Base-by-base conservation (phyloP, 2,329 filamentous ascomycete species). In the Penicillium sp. region DNA sequence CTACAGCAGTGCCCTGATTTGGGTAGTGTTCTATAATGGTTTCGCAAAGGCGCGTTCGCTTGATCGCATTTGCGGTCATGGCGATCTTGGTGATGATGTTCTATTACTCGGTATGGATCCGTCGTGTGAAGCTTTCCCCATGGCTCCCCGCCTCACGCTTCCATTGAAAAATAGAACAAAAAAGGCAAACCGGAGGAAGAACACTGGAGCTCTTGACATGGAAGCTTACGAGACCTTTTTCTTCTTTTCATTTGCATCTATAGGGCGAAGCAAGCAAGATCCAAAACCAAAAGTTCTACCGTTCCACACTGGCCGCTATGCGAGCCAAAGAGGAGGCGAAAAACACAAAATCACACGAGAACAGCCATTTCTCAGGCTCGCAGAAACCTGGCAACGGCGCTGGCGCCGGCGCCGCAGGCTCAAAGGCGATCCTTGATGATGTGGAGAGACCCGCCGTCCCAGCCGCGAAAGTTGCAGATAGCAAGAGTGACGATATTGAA, bases 41-140 rank as follows among this genome's bases (percentile, higher is more conserved):
- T 60, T 85, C 85, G 18, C 75, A 79, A 59, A 83, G 88, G 55
- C 83, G 88, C 59, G 64, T 88, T 60, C 83, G 84, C 63, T 73
- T 85, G 58, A 72, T 89, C 47, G 73, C 81, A 54, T 73, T 90
- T 60, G 74, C 84, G 48, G 75, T 83, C 47, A 58, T 90, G 57
- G 75, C 83, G 55, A 74, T 80, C 50, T 69, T 91, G 50, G 70
- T 91, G 57, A 76, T 84, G 39, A 72, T 85, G 46, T 74, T 94
- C 57, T 89, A 91, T 73, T 84, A 88, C 65, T 85, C 84, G 49
- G 81, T 85, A 65, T 74, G 76, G 49, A 6, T 26, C 29, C 29
- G 2, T 11, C 11, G 29, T 29, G 9, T 4, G 11, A 29, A 13
- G 4, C 25, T 4, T 9, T 9, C 7, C 12, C 13, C 24, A n/a